Conservation (phyloP, 108 stramenopile genomes). For the Nannochloropsis salina region DNA sequence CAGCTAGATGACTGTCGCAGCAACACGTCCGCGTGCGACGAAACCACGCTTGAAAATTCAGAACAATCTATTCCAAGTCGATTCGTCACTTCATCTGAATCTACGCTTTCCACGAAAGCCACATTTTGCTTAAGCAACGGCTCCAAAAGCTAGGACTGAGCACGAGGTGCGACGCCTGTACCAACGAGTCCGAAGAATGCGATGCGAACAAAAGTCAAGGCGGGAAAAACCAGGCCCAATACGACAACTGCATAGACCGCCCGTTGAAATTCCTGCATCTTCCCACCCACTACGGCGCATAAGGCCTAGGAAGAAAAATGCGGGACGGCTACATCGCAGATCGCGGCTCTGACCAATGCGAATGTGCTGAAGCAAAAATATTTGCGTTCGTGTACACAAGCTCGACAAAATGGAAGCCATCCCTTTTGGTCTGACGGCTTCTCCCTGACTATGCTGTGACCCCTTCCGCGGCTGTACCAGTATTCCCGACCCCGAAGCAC, state of each 20-base stretch:
- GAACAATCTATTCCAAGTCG: background rate
- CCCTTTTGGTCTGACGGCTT: background rate
- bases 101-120: conserved; percentile 23
- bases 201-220: conserved; percentile 33
- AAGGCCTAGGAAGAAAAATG: conserved; percentile 34
- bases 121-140: conserved; percentile 41
- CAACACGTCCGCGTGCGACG: background rate
- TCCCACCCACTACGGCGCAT: conserved; percentile 21
- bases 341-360: conserved; percentile 30
- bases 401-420: background rate
- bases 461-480: background rate
- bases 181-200: conserved; percentile 42
- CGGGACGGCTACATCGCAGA: conserved; percentile 34
- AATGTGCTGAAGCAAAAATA: conserved; percentile 10
- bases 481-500: background rate
- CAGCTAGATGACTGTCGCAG: conserved; percentile 19
- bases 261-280: conserved; percentile 5
- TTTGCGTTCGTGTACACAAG: background rate
- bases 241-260: conserved; percentile 29
- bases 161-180: conserved; percentile 30
- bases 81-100: background rate
- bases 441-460: background rate
- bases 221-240: conserved; percentile 31
- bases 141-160: conserved; percentile 28
- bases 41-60: background rate